A percentile compares a stretch with the other conserved stretches of the same genome.
Evolutionary conservation across 176 grass and related monocot species (phyloP).

Genomic region (Avena atlantica): DNA sequence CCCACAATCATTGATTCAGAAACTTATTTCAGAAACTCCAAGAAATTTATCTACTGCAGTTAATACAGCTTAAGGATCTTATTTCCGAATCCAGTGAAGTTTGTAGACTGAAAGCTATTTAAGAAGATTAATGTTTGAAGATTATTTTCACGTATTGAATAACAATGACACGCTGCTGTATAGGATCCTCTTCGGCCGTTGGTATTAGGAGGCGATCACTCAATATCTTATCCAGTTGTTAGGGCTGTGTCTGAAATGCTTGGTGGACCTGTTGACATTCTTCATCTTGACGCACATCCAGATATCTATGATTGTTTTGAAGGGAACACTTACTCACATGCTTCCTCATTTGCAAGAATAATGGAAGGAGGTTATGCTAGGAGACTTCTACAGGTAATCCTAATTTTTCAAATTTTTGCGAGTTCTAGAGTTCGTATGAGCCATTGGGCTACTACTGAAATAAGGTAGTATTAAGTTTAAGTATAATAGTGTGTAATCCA

Average conservation of each 20-base stretch:
- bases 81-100: not conserved
- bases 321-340: constrained; percentile 93
- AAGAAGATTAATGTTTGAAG: not conserved
- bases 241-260: constrained; percentile 97
- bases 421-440: not conserved
- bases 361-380: constrained; percentile 99
- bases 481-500: not conserved
- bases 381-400: constrained; percentile 80
- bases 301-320: constrained; percentile 95
- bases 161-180: not conserved
- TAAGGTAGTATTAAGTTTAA: not conserved
- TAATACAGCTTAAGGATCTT: not conserved
- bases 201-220: constrained; percentile 95
- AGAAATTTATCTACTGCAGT: not conserved
- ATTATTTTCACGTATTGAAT: constrained; percentile 9
- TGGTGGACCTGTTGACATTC: constrained; percentile 92
- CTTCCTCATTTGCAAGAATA: constrained; percentile 97
- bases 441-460: not conserved
- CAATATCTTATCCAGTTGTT: constrained; percentile 95
- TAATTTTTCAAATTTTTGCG: not conserved
- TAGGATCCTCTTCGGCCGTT: constrained; percentile 91
- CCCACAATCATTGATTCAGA: not conserved
- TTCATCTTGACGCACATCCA: constrained; percentile 98
- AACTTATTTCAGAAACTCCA: not conserved
- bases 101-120: not conserved